Evolutionary conservation across 208 protist species (phyloP), one percentile per base, ranked within the genome.

Genomic region (Balamuthia mandrillaris): DNA sequence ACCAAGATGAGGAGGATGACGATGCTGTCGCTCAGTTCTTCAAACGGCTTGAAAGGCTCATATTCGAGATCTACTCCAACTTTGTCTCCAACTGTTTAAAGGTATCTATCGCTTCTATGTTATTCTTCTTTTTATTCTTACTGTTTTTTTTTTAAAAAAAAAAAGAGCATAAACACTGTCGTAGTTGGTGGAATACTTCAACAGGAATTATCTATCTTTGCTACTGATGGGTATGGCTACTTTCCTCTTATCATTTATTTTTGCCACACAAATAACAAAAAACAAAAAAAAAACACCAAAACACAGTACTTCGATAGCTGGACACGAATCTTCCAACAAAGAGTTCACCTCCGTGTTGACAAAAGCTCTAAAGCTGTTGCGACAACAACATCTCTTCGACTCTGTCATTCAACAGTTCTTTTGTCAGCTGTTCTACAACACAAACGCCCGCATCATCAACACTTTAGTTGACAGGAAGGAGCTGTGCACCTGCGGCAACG

Each of bases 401-500:
- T 77, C 66, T 27, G 42, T 77, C 66, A 77, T 77, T 33, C 29
- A 54, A 45, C 66, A 77, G 44, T 77, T 77, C 66, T 77, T 77
- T 45, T 77, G 66, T 27, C 66, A 77, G 66, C 44, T 77, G 44
- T 77, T 77, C 66, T 77, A 77, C 66, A 56, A 77, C 66, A 77
- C 54, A 39, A 77, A 77, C 66, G 54, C 66, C 44, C 6, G 66
- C n/a, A n/a, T 79, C 10, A 60, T 79, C 70, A 79, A 79, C 70
- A 58, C 18, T n/a, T 35, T 79, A 37, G 31, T 79, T 18, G 2
- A 33, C 12, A 42, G 42, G 45, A 33, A 58, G 1, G 70, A 79
- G 27, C 47, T 79, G 12, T 79, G 70, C 70, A 44, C 70, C 14
- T 79, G 45, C 31, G 70, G 45, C 29, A 24, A 27, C 14, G 70